Percentiles rank a stretch among this genome's conserved stretches.
Conservation (phyloP, 352 stramenopile species). For the Phytophthora tubulina region DNA sequence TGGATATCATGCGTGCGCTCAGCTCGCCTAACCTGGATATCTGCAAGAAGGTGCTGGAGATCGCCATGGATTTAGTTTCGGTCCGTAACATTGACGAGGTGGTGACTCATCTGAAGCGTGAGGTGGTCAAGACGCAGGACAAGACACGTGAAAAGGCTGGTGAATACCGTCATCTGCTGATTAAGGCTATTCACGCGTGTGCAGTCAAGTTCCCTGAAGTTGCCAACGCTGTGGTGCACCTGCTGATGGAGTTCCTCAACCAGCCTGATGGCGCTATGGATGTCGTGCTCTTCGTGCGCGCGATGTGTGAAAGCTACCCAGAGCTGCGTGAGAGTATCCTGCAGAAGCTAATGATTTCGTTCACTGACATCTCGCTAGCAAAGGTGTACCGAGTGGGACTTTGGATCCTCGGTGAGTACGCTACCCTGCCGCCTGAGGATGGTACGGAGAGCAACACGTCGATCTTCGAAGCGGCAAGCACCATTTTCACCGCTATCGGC, state of each 20-base stretch:
- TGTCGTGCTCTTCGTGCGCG: conserved; percentile 98
- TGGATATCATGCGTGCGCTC: conserved; percentile 99
- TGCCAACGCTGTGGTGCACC: conserved; percentile 97
- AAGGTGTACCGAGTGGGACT: conserved; percentile 98
- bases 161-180: conserved; percentile 98
- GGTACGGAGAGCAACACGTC: conserved; percentile 73
- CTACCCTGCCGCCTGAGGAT: conserved; percentile 52
- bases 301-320: conserved; percentile 98
- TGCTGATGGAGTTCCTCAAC: conserved; percentile 99
- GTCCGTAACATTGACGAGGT: conserved; percentile 99
- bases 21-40: conserved; percentile 98
- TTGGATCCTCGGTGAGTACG: conserved; percentile 97
- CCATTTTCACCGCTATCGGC: conserved; percentile 92
- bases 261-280: conserved; percentile 96
- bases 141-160: conserved; percentile 94
- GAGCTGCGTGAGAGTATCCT: conserved; percentile 93
- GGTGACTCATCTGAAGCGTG: conserved; percentile 90
- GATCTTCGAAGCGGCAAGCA: conserved; percentile 77
- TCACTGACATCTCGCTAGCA: conserved; percentile 94
- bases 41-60: conserved; percentile 98
- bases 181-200: conserved; percentile 98
- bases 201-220: conserved; percentile 98
- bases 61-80: conserved; percentile 98
- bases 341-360: conserved; percentile 94
- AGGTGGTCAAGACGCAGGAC: conserved; percentile 93